Percentiles rank a stretch among this genome's conserved stretches.
Evolutionary conservation across 331 rosid genomes (phyloP).

Genomic region (Quercus tomentella): DNA sequence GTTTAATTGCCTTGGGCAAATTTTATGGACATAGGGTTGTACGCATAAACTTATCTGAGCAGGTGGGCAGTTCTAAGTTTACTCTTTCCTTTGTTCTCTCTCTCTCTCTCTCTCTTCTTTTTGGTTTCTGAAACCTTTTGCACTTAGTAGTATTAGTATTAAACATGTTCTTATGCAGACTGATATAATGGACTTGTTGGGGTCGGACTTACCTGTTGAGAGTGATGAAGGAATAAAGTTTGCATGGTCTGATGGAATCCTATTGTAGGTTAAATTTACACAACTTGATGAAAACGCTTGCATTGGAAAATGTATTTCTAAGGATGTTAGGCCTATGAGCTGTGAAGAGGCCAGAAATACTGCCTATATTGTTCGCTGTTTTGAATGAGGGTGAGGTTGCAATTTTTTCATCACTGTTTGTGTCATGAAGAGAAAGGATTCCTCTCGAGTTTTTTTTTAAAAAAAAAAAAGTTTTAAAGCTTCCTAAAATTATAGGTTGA

Average conservation of each 20-base stretch:
- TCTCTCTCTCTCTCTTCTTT: background rate
- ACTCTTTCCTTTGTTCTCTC: background rate
- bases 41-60: conserved; percentile 91
- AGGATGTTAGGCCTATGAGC: too few species aligned
- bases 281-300: too few species aligned
- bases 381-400: too few species aligned
- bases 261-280: conserved; percentile 52
- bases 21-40: conserved; percentile 79
- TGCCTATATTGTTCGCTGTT: too few species aligned
- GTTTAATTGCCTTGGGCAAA: conserved; percentile 79
- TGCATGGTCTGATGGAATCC: conserved; percentile 96
- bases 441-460: too few species aligned
- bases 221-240: conserved; percentile 82
- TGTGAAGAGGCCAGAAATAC: too few species aligned
- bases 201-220: conserved; percentile 90
- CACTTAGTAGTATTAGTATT: background rate
- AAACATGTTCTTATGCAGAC: conserved; percentile 51
- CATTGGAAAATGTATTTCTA: too few species aligned
- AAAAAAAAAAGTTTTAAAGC: too few species aligned
- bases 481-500: too few species aligned
- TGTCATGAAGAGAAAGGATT: too few species aligned
- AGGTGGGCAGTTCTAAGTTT: conserved; percentile 29
- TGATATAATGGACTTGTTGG: conserved; percentile 95
- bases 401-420: too few species aligned
- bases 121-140: background rate